Conservation (phyloP, 371 early-diverging fungal genomes). For the Saksenaea vasiformis region DNA sequence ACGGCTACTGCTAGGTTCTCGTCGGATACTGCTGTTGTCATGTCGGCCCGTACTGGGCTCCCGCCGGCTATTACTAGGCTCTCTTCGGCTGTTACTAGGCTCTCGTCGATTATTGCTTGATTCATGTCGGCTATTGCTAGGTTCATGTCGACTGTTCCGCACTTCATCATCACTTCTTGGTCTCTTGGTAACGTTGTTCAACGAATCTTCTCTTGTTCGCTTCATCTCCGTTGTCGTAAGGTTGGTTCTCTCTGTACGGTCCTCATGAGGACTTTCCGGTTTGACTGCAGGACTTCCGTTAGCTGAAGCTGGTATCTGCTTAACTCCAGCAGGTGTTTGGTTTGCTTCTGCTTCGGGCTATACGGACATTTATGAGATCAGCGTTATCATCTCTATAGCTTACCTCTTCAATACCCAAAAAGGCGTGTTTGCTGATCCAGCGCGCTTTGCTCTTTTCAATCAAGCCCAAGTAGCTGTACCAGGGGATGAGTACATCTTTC, state of each 20-base stretch:
- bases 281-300: background rate
- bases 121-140: conserved; percentile 14
- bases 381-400: background rate
- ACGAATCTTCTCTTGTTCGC: conserved; percentile 11
- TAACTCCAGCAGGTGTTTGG: conserved; percentile 3
- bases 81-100: background rate
- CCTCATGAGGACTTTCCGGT: background rate
- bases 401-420: conserved; percentile 28
- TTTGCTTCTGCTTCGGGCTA: conserved; percentile 5
- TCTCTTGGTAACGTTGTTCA: conserved; percentile 5
- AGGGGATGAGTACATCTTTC: background rate
- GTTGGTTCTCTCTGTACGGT: background rate
- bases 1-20: background rate
- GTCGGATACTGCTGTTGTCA: conserved; percentile 2
- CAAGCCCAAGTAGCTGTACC: conserved; percentile 30
- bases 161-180: conserved; percentile 13
- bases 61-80: background rate
- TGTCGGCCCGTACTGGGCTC: conserved; percentile 7
- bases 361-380: background rate
- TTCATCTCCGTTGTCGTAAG: conserved; percentile 6
- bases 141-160: conserved; percentile 11
- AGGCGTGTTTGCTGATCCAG: conserved; percentile 34
- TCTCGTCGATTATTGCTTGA: conserved; percentile 12
- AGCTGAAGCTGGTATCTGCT: background rate
- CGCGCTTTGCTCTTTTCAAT: conserved; percentile 33